These are phyloP conservation scores for Globisporangium orthogonon DNA, from an alignment of 352 stramenopile species.

Conservation along the genomic window DNA sequence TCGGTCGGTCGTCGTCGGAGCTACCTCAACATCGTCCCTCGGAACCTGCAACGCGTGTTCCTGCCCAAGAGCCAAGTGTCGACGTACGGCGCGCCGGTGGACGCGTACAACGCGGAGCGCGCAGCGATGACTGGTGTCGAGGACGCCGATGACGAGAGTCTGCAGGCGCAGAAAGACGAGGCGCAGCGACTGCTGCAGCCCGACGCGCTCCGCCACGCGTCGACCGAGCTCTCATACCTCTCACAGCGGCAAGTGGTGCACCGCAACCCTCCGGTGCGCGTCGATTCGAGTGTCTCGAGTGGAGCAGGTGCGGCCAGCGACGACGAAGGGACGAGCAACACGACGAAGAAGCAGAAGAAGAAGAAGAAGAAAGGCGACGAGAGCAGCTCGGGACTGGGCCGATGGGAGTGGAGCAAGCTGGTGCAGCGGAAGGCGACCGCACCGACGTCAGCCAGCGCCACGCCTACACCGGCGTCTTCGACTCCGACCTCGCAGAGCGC, in stretches of 20 bases:
- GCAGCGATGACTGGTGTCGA: slow-evolving; percentile 26
- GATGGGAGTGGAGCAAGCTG: slow-evolving; percentile 65
- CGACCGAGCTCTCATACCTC: slow-evolving; percentile 67
- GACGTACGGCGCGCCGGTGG: slow-evolving; percentile 26
- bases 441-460: background rate
- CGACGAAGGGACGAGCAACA: slow-evolving; percentile 22
- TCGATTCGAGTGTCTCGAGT: slow-evolving; percentile 6
- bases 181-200: slow-evolving; percentile 33
- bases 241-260: slow-evolving; percentile 78
- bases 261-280: slow-evolving; percentile 51
- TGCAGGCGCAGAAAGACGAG: slow-evolving; percentile 15
- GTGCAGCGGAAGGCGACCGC: slow-evolving; percentile 28
- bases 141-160: slow-evolving; percentile 17
- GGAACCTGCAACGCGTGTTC: slow-evolving; percentile 61
- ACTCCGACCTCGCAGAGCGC: background rate
- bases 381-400: slow-evolving; percentile 30
- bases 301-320: background rate
- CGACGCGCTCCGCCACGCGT: slow-evolving; percentile 45
- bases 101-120: slow-evolving; percentile 38
- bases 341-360: slow-evolving; percentile 23
- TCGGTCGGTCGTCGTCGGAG: slow-evolving; percentile 38
- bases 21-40: slow-evolving; percentile 68
- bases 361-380: slow-evolving; percentile 28
- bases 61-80: slow-evolving; percentile 20
- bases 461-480: background rate